A percentile compares a stretch with the other conserved stretches of the same genome.
Conservation (phyloP, 192 early-diverging fungal species). For the Backusella macrospora region DNA sequence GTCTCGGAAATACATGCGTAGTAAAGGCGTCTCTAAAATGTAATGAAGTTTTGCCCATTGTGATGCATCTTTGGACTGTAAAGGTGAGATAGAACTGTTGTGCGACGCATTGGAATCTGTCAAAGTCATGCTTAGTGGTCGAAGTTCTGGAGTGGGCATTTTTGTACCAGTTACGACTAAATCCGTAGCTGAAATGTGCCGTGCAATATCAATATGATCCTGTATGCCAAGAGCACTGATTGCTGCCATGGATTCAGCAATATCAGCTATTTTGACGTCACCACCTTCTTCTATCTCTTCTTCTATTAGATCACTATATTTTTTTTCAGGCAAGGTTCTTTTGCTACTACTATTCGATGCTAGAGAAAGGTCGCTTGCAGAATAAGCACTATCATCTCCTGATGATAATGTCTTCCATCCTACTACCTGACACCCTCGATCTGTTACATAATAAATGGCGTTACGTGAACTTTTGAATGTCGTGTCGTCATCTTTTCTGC, state of each 20-base stretch:
- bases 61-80: slow-evolving; percentile 3
- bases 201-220: background rate
- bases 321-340: background rate
- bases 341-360: background rate
- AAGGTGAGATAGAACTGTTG: background rate
- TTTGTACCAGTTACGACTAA: background rate
- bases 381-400: background rate
- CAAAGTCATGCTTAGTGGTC: slow-evolving; percentile 19
- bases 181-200: background rate
- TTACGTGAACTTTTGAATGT: background rate
- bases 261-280: background rate
- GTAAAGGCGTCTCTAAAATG: slow-evolving; percentile 55
- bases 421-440: slow-evolving; percentile 5
- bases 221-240: background rate
- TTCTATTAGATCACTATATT: background rate
- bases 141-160: background rate
- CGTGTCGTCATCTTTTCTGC: slow-evolving; percentile 1
- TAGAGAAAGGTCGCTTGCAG: slow-evolving; percentile 3
- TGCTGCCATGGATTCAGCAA: background rate
- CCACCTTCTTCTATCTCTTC: background rate
- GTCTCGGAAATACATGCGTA: slow-evolving; percentile 60
- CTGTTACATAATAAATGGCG: slow-evolving; percentile 27
- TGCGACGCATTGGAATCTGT: slow-evolving; percentile 5
- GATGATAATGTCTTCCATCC: slow-evolving; percentile 23
- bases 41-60: slow-evolving; percentile 51